Evolutionary conservation across 129 eudicot genomes (phyloP).

Genomic region (Flaveria brownii): DNA sequence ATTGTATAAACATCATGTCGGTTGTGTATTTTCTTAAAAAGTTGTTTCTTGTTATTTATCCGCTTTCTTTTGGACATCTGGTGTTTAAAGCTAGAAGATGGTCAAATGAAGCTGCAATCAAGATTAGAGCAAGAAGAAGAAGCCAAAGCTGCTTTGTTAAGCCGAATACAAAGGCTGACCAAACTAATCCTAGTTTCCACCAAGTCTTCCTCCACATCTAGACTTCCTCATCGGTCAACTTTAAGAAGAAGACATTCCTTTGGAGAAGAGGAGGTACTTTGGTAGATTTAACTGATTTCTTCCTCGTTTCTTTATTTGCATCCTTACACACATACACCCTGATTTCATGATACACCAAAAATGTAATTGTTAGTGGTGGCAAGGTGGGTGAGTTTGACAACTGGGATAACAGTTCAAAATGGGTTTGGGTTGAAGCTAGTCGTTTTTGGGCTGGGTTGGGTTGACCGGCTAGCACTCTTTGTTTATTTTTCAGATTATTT

Average conservation of each 20-base stretch:
- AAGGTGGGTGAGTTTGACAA: not conserved
- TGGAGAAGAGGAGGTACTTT: slow-evolving; percentile 92
- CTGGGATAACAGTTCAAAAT: not conserved
- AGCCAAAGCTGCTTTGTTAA: slow-evolving; percentile 91
- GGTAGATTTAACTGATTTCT: not conserved
- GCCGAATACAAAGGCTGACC: slow-evolving; percentile 93
- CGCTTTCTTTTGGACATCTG: slow-evolving; percentile 31
- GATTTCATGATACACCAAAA: slow-evolving; percentile 5
- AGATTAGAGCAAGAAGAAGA: slow-evolving; percentile 98
- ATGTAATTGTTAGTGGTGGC: slow-evolving; percentile 6
- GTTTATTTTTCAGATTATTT: not conserved
- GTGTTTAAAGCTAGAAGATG: slow-evolving; percentile 83
- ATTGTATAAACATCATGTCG: slow-evolving; percentile 14
- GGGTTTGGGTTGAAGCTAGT: not conserved
- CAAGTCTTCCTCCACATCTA: slow-evolving; percentile 76
- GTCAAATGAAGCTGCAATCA: slow-evolving; percentile 91
- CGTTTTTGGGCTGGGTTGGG: not conserved
- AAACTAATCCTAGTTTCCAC: slow-evolving; percentile 93
- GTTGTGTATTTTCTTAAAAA: slow-evolving; percentile 16
- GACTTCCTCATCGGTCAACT: slow-evolving; percentile 64
- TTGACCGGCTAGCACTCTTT: slow-evolving; percentile 1
- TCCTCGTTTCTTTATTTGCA: not conserved
- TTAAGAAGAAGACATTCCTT: slow-evolving; percentile 89
- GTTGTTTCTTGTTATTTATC: slow-evolving; percentile 20
- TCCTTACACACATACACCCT: slow-evolving; percentile 7